These are phyloP conservation scores for Cyphellophora attinorum DNA, from an alignment of 2,329 filamentous ascomycete species.

Conservation along the genomic window DNA sequence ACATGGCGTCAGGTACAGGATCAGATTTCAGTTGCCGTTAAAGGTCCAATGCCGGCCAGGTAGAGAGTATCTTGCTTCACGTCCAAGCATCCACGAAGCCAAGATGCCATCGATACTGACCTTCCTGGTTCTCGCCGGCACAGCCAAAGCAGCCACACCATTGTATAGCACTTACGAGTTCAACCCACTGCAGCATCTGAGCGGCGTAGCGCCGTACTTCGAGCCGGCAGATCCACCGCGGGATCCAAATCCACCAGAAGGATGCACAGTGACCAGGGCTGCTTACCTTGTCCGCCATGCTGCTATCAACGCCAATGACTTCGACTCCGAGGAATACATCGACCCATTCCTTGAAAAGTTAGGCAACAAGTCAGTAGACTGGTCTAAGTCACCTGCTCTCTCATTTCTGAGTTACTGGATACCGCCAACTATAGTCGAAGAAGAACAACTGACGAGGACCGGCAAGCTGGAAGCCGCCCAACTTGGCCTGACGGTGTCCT, in stretches of 20 bases:
- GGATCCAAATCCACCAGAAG: constrained; percentile 36
- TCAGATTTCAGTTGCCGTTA: no score
- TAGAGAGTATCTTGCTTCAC: no score
- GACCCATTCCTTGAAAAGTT: constrained; percentile 50
- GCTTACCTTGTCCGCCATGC: constrained; percentile 51
- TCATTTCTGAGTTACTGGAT: constrained; percentile 49
- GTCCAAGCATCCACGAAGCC: no score
- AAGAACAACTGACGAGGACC: constrained; percentile 51
- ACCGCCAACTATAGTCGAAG: constrained; percentile 48
- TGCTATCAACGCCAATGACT: constrained; percentile 52
- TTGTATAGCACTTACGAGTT: constrained; percentile 25
- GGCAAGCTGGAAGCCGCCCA: constrained; percentile 52
- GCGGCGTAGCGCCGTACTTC: constrained; percentile 50
- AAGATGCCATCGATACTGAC: no score
- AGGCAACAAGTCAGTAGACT: constrained; percentile 46
- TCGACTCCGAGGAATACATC: constrained; percentile 49
- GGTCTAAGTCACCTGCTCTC: constrained; percentile 45
- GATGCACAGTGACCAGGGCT: constrained; percentile 42
- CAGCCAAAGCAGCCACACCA: not conserved
- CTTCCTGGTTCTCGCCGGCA: not conserved
- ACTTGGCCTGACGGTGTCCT: constrained; percentile 48
- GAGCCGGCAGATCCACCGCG: constrained; percentile 42
- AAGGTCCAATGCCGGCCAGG: no score
- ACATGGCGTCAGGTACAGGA: no score
- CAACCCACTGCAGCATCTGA: constrained; percentile 45